Percentiles rank a stretch among this genome's conserved stretches.
Conservation (phyloP, 169 alveolate species). For the Cryptosporidium viatorum region DNA sequence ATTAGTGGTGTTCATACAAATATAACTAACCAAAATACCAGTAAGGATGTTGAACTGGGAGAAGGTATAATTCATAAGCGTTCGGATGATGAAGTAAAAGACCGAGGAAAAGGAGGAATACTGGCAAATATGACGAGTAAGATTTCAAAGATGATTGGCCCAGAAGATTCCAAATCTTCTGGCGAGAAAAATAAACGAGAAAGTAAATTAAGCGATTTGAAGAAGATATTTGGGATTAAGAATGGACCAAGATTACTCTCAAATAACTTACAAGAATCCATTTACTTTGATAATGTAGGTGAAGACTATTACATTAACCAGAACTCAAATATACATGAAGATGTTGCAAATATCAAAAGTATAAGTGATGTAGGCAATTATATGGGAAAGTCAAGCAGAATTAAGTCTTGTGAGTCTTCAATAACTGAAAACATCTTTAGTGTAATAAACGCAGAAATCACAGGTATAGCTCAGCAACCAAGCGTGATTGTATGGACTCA, state of each 20-base stretch:
- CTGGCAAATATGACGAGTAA: not conserved
- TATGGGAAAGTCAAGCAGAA: slow-evolving; percentile 43
- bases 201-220: not conserved
- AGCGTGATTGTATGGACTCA: slow-evolving; percentile 55
- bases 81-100: not conserved
- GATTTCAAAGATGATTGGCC: slow-evolving; percentile 6
- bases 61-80: not conserved
- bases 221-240: not conserved
- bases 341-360: not conserved
- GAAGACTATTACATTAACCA: not conserved
- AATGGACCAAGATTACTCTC: not conserved
- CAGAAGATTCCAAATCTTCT: not conserved
- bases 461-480: slow-evolving; percentile 40
- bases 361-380: slow-evolving; percentile 39
- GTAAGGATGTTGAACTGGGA: not conserved
- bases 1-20: not conserved
- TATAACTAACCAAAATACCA: not conserved
- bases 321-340: not conserved
- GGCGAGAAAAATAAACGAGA: not conserved
- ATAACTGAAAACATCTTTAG: slow-evolving; percentile 35
- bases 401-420: slow-evolving; percentile 44
- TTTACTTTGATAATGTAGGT: not conserved
- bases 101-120: not conserved
- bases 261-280: not conserved
- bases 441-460: slow-evolving; percentile 53